These are phyloP conservation scores for Waltergamsia citrina DNA, from an alignment of 2,329 filamentous ascomycete species.

Conservation along the genomic window DNA sequence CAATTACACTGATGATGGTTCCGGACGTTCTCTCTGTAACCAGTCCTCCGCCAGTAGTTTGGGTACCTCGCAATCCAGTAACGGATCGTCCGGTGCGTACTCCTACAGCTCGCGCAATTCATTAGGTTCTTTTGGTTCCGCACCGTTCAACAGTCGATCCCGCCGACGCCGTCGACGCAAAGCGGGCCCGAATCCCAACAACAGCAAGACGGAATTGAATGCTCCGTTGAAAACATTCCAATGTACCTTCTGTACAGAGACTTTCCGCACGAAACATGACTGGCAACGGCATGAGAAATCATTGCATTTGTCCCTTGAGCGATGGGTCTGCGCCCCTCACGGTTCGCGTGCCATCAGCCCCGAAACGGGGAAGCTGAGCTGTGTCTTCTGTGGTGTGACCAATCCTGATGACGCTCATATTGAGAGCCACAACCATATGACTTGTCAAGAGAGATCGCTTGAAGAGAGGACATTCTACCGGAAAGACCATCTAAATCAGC, in stretches of 20 bases:
- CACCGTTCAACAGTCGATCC: conserved; percentile 30
- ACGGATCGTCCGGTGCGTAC: conserved; percentile 38
- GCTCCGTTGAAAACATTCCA: conserved; percentile 48
- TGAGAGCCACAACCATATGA: conserved; percentile 49
- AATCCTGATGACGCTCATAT: conserved; percentile 46
- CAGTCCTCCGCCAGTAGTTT: conserved; percentile 51
- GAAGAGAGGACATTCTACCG: conserved; percentile 57
- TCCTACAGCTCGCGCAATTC: conserved; percentile 50
- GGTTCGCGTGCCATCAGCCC: conserved; percentile 46
- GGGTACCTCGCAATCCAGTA: conserved; percentile 51
- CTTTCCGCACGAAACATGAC: conserved; percentile 59
- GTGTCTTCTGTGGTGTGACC: conserved; percentile 49
- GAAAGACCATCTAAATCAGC: conserved; percentile 59
- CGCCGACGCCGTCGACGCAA: conserved; percentile 39
- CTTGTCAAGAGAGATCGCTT: conserved; percentile 56
- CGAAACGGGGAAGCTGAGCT: conserved; percentile 46
- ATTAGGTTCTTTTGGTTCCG: conserved; percentile 38
- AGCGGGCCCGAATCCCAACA: conserved; percentile 23
- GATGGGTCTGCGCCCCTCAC: conserved; percentile 55
- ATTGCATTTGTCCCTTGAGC: conserved; percentile 53
- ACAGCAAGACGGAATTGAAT: conserved; percentile 20
- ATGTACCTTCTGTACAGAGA: conserved; percentile 61
- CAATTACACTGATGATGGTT: conserved; percentile 52
- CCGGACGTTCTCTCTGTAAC: conserved; percentile 45
- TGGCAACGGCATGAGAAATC: conserved; percentile 66